Evolutionary conservation across 176 grass and related monocot genomes (phyloP), one percentile per base, ranked within the genome.

Genomic region (Triticum turgidum): DNA sequence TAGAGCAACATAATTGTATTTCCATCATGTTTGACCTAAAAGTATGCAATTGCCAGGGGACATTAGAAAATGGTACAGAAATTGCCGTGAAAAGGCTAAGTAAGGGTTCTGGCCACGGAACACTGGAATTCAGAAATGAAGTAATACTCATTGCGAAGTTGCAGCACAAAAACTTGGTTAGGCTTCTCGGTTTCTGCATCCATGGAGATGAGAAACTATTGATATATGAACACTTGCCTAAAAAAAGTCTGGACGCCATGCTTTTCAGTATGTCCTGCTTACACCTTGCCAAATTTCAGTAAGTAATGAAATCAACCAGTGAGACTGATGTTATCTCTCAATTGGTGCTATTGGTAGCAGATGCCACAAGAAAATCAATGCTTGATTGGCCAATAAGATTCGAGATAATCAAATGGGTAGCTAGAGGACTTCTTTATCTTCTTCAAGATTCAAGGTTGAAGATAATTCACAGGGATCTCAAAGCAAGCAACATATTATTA

Each of bases 341-440:
- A 25, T 74, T 33, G 47, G 9, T 34, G 47, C 25, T 56, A 20
- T 77, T 77, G 42, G 22, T 49, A 51, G 44, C 44, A 76, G 73
- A 76, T 76, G 44, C 73, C 45, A 34, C 14, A 13, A 42, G n/a
- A 62, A 62, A 83, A 73, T 32, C n/a, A 44, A 21, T 76, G 22
- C 12, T 76, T 52, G 25, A 24, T 30, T 76, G 88, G 91, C 51
- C 69, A 34, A 87, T 39, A 37, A 76, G 88, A 11, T 84, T 90
- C 9, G 76, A 89, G 13, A 90, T 93, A 80, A 87, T 93, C 59
- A 33, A 80, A 32, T 84, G 88, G 6, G 62, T 90, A 49, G 88
- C 88, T 72, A 80, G 88, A 65, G 88, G 88, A 42, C 63, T 93
- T 64, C 12, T 89, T 63, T 93, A 93, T 65, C 80, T 93, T 13